A percentile compares a stretch with the other conserved stretches of the same genome.
Conservation (phyloP, 371 early-diverging fungal species). For the Batrachochytrium dendrobatidis region DNA sequence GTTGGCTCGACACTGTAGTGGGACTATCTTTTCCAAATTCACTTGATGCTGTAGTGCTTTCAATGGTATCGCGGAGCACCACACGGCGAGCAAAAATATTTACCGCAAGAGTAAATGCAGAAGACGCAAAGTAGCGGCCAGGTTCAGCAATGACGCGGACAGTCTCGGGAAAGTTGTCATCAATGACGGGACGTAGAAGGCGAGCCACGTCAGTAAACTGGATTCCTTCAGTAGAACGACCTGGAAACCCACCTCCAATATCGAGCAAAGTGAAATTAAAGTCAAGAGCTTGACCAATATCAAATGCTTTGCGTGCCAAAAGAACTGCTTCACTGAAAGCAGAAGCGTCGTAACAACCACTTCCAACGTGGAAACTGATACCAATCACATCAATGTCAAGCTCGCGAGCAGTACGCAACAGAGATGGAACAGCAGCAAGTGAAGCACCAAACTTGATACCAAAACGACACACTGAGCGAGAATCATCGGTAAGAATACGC, state of each 20-base stretch:
- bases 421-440: conserved; percentile 52
- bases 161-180: conserved; percentile 64
- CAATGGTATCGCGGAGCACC: conserved; percentile 28
- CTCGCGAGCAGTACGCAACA: conserved; percentile 70
- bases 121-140: conserved; percentile 91
- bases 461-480: conserved; percentile 82
- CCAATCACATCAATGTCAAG: conserved; percentile 83
- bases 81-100: conserved; percentile 86
- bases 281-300: conserved; percentile 68
- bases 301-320: conserved; percentile 80
- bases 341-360: conserved; percentile 84
- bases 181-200: conserved; percentile 70
- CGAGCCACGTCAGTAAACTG: conserved; percentile 82
- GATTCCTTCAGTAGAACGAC: conserved; percentile 62
- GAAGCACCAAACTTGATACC: conserved; percentile 96
- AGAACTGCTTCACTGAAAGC: conserved; percentile 87
- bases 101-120: conserved; percentile 87
- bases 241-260: conserved; percentile 98
- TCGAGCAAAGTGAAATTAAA: conserved; percentile 78
- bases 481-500: conserved; percentile 93
- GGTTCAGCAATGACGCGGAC: conserved; percentile 95
- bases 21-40: conserved; percentile 1
- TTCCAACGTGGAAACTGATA: conserved; percentile 79
- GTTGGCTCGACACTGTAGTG: too few relatives aligned
- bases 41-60: not conserved